Evolutionary conservation across 495 filamentous ascomycete species (phyloP).

Genomic region (Glonium stellatum): DNA sequence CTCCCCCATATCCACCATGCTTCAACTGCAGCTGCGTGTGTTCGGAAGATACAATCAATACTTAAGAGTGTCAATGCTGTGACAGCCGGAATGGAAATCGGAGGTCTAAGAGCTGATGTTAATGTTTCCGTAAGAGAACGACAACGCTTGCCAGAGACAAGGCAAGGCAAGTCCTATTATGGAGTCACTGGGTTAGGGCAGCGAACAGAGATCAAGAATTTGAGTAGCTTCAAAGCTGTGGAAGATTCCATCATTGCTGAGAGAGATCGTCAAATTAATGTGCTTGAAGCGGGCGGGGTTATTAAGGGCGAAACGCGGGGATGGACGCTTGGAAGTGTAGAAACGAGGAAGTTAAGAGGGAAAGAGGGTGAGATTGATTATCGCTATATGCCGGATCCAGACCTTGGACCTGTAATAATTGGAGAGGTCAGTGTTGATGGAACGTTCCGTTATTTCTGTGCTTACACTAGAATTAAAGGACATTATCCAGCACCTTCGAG

Average conservation of each 20-base stretch:
- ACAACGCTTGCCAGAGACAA: conserved; percentile 38
- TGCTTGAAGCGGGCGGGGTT: conserved; percentile 70
- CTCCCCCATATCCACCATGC: conserved; percentile 77
- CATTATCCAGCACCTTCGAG: conserved; percentile 54
- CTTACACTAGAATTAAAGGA: conserved; percentile 34
- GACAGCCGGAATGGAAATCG: conserved; percentile 84
- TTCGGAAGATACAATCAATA: conserved; percentile 80
- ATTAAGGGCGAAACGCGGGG: conserved; percentile 87
- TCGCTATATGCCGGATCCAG: conserved; percentile 96
- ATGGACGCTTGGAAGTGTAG: conserved; percentile 77
- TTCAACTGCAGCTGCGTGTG: conserved; percentile 75
- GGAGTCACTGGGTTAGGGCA: conserved; percentile 63
- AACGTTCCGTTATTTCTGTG: neutral
- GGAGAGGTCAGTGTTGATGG: conserved; percentile 39
- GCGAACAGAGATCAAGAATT: conserved; percentile 94
- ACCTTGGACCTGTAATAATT: conserved; percentile 74
- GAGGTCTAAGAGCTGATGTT: conserved; percentile 86
- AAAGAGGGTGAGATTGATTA: conserved; percentile 98
- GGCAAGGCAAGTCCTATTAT: conserved; percentile 40
- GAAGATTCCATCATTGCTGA: conserved; percentile 91
- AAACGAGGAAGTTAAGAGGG: conserved; percentile 67
- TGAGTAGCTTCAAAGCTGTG: conserved; percentile 88
- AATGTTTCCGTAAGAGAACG: conserved; percentile 79
- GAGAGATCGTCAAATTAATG: conserved; percentile 73
- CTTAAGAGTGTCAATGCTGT: conserved; percentile 76